A percentile compares a stretch with the other conserved stretches of the same genome.
Conservation (phyloP, 176 grass and related monocot species). For the Rhynchospora pubera region DNA sequence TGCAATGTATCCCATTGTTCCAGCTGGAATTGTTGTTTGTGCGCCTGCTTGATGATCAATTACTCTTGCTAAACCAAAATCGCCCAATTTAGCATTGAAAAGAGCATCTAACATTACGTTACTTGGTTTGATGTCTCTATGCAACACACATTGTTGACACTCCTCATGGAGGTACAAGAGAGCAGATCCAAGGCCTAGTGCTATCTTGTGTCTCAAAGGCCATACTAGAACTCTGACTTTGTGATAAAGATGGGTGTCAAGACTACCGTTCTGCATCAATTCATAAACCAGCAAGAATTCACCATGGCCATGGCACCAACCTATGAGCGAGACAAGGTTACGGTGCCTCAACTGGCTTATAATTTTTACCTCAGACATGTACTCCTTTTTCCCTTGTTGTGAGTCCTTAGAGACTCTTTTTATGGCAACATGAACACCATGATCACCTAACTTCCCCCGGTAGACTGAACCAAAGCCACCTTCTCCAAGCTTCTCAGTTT, state of each 20-base stretch:
- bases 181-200: slow-evolving; percentile 24
- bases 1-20: slow-evolving; percentile 35
- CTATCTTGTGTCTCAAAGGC: slow-evolving; percentile 24
- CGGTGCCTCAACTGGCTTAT: slow-evolving; percentile 54
- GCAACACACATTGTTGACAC: slow-evolving; percentile 34
- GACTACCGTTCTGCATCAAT: background rate
- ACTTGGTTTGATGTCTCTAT: slow-evolving; percentile 39
- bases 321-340: slow-evolving; percentile 55
- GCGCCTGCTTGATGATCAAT: slow-evolving; percentile 23
- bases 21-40: slow-evolving; percentile 19
- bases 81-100: background rate
- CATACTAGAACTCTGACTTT: slow-evolving; percentile 4
- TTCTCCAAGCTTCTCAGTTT: slow-evolving; percentile 55
- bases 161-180: slow-evolving; percentile 37
- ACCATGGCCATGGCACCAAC: slow-evolving; percentile 47
- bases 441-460: slow-evolving; percentile 23
- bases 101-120: slow-evolving; percentile 33
- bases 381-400: slow-evolving; percentile 38
- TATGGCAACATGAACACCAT: slow-evolving; percentile 41
- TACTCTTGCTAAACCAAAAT: slow-evolving; percentile 27
- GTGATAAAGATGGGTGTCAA: slow-evolving; percentile 42
- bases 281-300: background rate
- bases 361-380: slow-evolving; percentile 31
- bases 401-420: slow-evolving; percentile 37
- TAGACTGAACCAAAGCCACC: slow-evolving; percentile 65